Conservation (phyloP, 2,329 filamentous ascomycete species). For the Ophiocordyceps sinensis region DNA sequence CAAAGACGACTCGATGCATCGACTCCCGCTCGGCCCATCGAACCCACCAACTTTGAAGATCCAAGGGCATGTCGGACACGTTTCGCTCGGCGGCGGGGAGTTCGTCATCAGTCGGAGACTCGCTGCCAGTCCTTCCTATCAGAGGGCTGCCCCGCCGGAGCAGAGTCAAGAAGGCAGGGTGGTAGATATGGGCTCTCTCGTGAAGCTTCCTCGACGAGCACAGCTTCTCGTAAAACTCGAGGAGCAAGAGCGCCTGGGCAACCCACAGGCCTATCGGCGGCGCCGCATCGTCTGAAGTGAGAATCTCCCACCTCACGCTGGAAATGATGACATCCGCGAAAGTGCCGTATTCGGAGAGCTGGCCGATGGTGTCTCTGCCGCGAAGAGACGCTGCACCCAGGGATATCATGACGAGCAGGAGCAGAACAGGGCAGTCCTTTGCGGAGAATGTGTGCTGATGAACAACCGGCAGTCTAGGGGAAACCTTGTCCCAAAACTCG, state of each 20-base stretch:
- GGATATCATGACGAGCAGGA: slow-evolving; percentile 70
- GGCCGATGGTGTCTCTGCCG: slow-evolving; percentile 42
- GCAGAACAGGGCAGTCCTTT: slow-evolving; percentile 61
- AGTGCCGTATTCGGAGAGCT: slow-evolving; percentile 26
- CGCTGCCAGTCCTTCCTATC: slow-evolving; percentile 63
- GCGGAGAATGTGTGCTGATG: slow-evolving; percentile 78
- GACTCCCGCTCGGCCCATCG: slow-evolving; percentile 84
- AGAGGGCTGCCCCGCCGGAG: slow-evolving; percentile 78
- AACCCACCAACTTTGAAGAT: slow-evolving; percentile 53
- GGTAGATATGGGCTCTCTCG: slow-evolving; percentile 80
- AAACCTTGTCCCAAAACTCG: slow-evolving; percentile 81
- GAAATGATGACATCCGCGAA: slow-evolving; percentile 48
- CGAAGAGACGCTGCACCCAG: slow-evolving; percentile 72
- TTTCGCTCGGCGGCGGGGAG: slow-evolving; percentile 22
- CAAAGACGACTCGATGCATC: slow-evolving; percentile 74
- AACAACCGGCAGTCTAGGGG: slow-evolving; percentile 73
- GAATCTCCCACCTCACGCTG: slow-evolving; percentile 68
- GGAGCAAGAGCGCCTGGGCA: slow-evolving; percentile 66
- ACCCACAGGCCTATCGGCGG: slow-evolving; percentile 80
- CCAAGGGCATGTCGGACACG: slow-evolving; percentile 14
- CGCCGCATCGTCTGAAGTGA: slow-evolving; percentile 66
- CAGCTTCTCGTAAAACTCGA: slow-evolving; percentile 89
- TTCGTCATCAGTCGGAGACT: slow-evolving; percentile 53
- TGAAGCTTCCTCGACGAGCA: slow-evolving; percentile 71
- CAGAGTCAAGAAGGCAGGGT: slow-evolving; percentile 70